Evolutionary conservation across 2,329 filamentous ascomycete genomes (phyloP).

Genomic region (Fusarium abutilonis): DNA sequence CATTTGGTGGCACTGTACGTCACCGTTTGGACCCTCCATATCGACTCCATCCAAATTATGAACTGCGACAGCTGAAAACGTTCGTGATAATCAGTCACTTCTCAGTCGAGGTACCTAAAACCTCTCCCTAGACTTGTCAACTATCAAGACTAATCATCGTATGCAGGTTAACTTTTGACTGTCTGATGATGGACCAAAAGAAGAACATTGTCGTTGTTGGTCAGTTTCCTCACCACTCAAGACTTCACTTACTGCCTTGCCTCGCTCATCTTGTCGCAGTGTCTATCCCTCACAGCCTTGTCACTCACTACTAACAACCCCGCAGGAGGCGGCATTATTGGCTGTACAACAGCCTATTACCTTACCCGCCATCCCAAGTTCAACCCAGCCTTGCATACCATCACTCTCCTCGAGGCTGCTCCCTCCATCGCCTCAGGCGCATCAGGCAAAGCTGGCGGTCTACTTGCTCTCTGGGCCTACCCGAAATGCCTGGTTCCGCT

Average conservation of each 20-base stretch:
- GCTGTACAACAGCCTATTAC: conserved; percentile 90
- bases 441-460: conserved; percentile 92
- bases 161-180: neutral
- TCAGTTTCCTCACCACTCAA: conserved; percentile 42
- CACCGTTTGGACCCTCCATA: conserved; percentile 6
- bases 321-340: conserved; percentile 89
- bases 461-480: conserved; percentile 92
- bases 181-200: conserved; percentile 48
- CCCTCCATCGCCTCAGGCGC: conserved; percentile 86
- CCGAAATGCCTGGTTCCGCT: conserved; percentile 84
- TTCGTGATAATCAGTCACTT: conserved; percentile 6
- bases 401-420: conserved; percentile 88
- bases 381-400: conserved; percentile 75
- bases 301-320: conserved; percentile 19
- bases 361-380: conserved; percentile 86
- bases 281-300: conserved; percentile 9
- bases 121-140: conserved; percentile 1
- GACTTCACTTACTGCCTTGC: neutral
- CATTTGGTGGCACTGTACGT: conserved; percentile 20
- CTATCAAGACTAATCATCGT: neutral
- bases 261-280: neutral
- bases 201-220: conserved; percentile 63
- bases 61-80: neutral
- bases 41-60: conserved; percentile 10
- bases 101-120: conserved; percentile 10